Evolutionary conservation across 441 rosid genomes (phyloP).

Genomic region (Croton setiger): DNA sequence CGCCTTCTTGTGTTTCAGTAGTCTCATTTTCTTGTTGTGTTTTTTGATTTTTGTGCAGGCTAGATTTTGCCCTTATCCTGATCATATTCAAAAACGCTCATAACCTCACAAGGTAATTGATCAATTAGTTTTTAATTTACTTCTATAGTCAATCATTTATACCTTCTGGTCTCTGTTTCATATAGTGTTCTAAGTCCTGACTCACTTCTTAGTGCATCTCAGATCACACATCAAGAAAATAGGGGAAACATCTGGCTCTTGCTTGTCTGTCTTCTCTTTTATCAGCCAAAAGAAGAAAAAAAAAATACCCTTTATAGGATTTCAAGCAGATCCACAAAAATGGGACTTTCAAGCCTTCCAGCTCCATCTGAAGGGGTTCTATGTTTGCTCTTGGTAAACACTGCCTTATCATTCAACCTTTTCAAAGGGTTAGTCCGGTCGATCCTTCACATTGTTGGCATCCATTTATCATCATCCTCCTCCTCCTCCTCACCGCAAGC

Average conservation of each 20-base stretch:
- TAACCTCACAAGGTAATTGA: constrained; percentile 6
- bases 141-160: not conserved
- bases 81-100: constrained; percentile 1
- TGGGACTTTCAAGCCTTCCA: constrained; percentile 92
- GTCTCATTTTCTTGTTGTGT: not conserved
- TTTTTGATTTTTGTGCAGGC: not conserved
- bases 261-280: not conserved
- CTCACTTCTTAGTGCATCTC: not conserved
- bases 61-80: not conserved
- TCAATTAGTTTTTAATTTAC: not conserved
- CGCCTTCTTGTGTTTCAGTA: not conserved
- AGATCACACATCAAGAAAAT: constrained; percentile 1
- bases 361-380: constrained; percentile 93
- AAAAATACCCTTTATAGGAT: not conserved
- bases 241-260: not conserved
- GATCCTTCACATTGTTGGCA: constrained; percentile 63
- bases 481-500: constrained; percentile 14
- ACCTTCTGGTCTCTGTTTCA: not conserved
- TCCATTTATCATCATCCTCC: constrained; percentile 42
- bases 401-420: constrained; percentile 71
- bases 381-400: constrained; percentile 73
- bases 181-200: constrained; percentile 5
- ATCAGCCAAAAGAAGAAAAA: not conserved
- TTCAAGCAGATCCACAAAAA: constrained; percentile 20
- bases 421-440: constrained; percentile 69